Evolutionary conservation across 2,329 filamentous ascomycete species (phyloP), one percentile per base, ranked within the genome.

Genomic region (Colletotrichum sp.): DNA sequence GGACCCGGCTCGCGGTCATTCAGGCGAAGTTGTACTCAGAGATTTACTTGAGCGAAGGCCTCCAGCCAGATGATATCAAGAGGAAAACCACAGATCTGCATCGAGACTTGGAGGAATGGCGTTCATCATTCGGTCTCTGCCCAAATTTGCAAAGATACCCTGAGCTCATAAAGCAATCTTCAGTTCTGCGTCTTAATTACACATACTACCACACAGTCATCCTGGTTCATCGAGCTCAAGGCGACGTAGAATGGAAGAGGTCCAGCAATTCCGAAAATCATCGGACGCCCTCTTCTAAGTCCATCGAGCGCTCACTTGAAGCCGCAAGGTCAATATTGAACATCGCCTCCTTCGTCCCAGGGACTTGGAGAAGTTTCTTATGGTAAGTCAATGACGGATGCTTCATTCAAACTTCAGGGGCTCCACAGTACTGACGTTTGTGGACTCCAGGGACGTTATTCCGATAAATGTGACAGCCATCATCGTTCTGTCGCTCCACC

Each of bases 211-310:
- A 58, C 16, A 9, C 21, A 9, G 8, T 58, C 24, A 58, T 58
- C 26, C 55, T 58, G 1, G 24, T 58, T 28, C 55, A 58, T 28
- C 55, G 55, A 58, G 55, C 55, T 16, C 55, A 28, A 24, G 12
- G 55, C 4, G 55, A 58, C 0, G 0, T 28, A 0, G 55, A 58
- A 28, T 58, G 55, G 55, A 56, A 3, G 52, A 21, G 6, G 8
- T 28, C 24, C 3, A 28, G 55, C 13, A 16, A 28, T 6, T 2
- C 15, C 0, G 16, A 6, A 7, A 0, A 0, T 2, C 8, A 5
- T 58, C 24, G 8, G 0, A 16, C 3, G 0, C n/a, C 13, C 5
- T 16, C 55, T 58, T 58, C 55, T 0, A 58, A 28, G 13, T 26
- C 55, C 4, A 8, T 52, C 5, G 43, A 52, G 0, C 24, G 26